Conservation (phyloP, 202 grass and related monocot species). For the Alloteropsis angusta region DNA sequence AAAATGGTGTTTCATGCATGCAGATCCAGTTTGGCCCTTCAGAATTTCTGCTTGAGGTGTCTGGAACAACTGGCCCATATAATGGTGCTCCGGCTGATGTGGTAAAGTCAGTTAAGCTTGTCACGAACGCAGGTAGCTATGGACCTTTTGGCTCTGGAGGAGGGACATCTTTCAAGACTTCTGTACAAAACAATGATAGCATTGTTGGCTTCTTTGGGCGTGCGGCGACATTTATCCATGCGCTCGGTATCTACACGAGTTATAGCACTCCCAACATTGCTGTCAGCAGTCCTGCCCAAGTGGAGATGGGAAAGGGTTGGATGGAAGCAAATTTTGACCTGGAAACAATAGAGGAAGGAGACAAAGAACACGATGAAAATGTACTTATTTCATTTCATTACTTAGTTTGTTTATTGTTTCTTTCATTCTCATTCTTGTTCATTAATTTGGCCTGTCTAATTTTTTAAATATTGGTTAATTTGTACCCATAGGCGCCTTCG, state of each 20-base stretch:
- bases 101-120: background rate
- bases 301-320: background rate
- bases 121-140: background rate
- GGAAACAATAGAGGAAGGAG: background rate
- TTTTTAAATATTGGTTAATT: background rate
- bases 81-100: background rate
- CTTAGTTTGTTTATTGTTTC: background rate
- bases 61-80: background rate
- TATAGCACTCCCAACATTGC: background rate
- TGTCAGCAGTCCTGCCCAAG: background rate
- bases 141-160: background rate
- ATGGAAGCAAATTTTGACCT: background rate
- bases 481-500: background rate
- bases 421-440: background rate
- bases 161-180: background rate
- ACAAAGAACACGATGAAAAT: background rate
- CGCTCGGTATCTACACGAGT: background rate
- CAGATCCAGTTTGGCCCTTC: background rate
- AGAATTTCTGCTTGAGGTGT: background rate
- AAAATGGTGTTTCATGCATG: background rate
- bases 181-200: background rate
- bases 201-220: background rate
- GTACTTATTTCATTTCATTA: background rate
- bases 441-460: background rate
- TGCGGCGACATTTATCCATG: background rate